Evolutionary conservation across 768 basidiomycete species (phyloP).

Genomic region (Scleroderma citrinum): DNA sequence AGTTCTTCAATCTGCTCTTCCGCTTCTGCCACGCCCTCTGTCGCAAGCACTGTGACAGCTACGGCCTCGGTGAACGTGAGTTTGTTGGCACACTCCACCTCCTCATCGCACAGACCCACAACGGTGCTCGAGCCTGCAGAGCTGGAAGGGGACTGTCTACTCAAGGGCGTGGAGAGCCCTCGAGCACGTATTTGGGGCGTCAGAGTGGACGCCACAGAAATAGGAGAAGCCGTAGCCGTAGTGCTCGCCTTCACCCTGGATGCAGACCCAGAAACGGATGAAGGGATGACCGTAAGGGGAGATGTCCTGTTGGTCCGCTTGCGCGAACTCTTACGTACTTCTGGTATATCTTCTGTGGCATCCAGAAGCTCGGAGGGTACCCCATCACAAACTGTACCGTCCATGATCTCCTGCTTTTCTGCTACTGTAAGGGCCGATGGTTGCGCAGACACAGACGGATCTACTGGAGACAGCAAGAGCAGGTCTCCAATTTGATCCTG

Average conservation of each 20-base stretch:
- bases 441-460: background rate
- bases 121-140: slow-evolving; percentile 28
- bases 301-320: slow-evolving; percentile 17
- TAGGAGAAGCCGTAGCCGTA: slow-evolving; percentile 16
- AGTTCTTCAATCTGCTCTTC: slow-evolving; percentile 10
- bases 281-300: background rate
- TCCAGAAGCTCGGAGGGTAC: slow-evolving; percentile 12
- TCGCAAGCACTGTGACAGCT: slow-evolving; percentile 8
- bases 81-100: slow-evolving; percentile 17
- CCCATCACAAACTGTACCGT: slow-evolving; percentile 8
- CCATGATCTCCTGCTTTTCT: slow-evolving; percentile 20
- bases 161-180: slow-evolving; percentile 20
- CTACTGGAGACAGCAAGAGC: background rate
- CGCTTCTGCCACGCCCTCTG: slow-evolving; percentile 8
- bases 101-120: slow-evolving; percentile 27
- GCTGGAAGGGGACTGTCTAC: slow-evolving; percentile 15
- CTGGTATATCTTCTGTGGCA: slow-evolving; percentile 14
- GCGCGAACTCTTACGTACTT: slow-evolving; percentile 26
- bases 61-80: slow-evolving; percentile 2
- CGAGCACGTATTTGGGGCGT: slow-evolving; percentile 21
- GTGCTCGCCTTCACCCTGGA: slow-evolving; percentile 13
- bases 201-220: slow-evolving; percentile 24
- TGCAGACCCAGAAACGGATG: background rate
- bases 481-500: background rate
- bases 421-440: background rate